phyloP scores from a whole-genome alignment of 306 rosid genomes.

The Lotus japonicus region DNA sequence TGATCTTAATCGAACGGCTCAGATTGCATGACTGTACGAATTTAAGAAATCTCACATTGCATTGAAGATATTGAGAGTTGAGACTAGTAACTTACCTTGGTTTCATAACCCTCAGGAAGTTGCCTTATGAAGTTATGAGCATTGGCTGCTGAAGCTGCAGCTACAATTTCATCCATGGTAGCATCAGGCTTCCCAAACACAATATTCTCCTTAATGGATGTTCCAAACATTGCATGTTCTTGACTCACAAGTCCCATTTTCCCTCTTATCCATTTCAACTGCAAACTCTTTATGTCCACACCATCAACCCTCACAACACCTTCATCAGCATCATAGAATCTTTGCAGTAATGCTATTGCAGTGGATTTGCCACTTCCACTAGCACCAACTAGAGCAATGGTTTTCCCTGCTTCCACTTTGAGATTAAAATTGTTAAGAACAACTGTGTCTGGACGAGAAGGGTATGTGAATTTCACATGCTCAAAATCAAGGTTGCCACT shows the following conservation, averaged over 20 bases:
- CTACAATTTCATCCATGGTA: constrained; percentile 68
- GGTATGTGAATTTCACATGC: constrained; percentile 65
- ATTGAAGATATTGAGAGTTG: too few species aligned
- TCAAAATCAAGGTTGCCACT: constrained; percentile 63
- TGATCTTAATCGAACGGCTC: too few species aligned
- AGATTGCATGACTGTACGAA: too few species aligned
- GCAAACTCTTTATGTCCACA: constrained; percentile 56
- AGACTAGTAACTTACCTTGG: constrained; percentile 47
- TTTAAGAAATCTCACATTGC: too few species aligned
- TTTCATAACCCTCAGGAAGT: constrained; percentile 90
- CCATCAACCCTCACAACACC: constrained; percentile 71
- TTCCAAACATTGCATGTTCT: constrained; percentile 94
- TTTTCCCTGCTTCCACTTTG: constrained; percentile 70
- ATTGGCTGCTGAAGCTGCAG: constrained; percentile 81
- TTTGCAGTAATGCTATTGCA: constrained; percentile 70
- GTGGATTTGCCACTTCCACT: constrained; percentile 98
- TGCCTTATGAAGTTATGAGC: constrained; percentile 91
- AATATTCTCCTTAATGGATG: constrained; percentile 76
- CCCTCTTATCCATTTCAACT: constrained; percentile 73
- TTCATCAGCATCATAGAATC: constrained; percentile 73
- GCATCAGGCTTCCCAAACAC: constrained; percentile 90
- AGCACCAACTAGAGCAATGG: constrained; percentile 87
- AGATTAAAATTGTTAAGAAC: constrained; percentile 73
- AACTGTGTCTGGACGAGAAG: constrained; percentile 62
- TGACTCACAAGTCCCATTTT: constrained; percentile 96